Base-by-base conservation (phyloP, 805 yeast genomes). In the Yamadazyma philogaea region DNA sequence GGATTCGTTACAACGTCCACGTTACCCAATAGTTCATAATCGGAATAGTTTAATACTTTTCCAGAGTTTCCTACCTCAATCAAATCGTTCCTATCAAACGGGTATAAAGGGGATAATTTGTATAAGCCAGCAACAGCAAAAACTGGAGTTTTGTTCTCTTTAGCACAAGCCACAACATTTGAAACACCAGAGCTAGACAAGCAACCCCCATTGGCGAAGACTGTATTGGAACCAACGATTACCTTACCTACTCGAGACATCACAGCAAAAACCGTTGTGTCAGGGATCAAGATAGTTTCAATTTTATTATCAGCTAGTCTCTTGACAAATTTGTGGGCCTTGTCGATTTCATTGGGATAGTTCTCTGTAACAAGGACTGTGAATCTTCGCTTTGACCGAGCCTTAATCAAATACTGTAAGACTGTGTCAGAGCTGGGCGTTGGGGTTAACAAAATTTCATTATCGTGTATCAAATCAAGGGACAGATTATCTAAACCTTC, bases 191-290 rank as follows among this genome's bases (percentile, higher is more conserved):
- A 80, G 19, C 84, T 79, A 2, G 96, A 80, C 37, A 88, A 78
- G 51, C 96, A 85, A 8, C 98, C 97, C 46, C 99, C 99, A 58
- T 93, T 93, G 40, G 96, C 96, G 60, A 93, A 85, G 4, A 93
- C 97, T 0, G 96, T 81, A 47, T 86, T 78, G 4, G 98, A 84
- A 30, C 98, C 97, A 41, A 95, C 78, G 45, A 93, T 80, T 22
- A 93, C 99, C 61, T 95, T 95, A 34, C 97, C 96, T 4, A 93
- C 98, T 50, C 96, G 74, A 30, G 96, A 86, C 98, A 93, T 93
- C 36, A 93, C 88, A 0, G 99, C 97, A 63, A 84, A 88, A 0
- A 84, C 89, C 19, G 95, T 84, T 4, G 95, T 77, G 59, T 93
- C 99, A 1, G 99, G 97, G 27, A 93, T 85, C 42, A 93, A 77